Evolutionary conservation across 1,284 basidiomycete species (phyloP).

Genomic region (Apiotrichum siamense): DNA sequence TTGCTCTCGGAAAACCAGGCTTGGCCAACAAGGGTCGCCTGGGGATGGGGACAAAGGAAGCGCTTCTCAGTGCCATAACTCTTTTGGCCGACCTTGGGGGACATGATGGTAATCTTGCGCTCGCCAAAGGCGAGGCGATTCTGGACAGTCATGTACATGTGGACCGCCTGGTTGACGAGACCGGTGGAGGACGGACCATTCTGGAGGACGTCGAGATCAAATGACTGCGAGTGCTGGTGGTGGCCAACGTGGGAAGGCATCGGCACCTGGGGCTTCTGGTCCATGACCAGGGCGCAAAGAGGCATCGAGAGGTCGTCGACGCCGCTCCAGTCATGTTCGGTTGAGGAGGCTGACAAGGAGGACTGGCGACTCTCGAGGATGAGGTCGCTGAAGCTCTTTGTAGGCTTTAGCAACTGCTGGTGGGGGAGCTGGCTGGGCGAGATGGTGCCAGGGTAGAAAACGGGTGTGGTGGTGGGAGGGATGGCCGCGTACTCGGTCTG

Average conservation of each 20-base stretch:
- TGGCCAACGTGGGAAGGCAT: not conserved
- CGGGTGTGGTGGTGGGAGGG: not conserved
- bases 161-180: conserved; percentile 19
- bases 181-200: conserved; percentile 1
- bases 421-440: conserved; percentile 32
- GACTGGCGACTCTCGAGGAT: conserved; percentile 33
- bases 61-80: conserved; percentile 94
- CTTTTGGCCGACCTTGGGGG: conserved; percentile 92
- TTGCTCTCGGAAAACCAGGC: conserved; percentile 69
- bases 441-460: conserved; percentile 27
- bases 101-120: conserved; percentile 90
- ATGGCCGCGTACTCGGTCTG: conserved; percentile 2
- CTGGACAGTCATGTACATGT: conserved; percentile 64
- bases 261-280: conserved; percentile 2
- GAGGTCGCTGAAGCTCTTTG: conserved; percentile 34
- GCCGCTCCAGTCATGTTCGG: conserved; percentile 30
- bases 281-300: conserved; percentile 17
- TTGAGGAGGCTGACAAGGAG: conserved; percentile 33
- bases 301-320: conserved; percentile 27
- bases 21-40: conserved; percentile 87
- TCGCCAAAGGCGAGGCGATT: conserved; percentile 89
- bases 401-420: conserved; percentile 28
- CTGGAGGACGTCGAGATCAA: not conserved
- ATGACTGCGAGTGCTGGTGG: conserved; percentile 3
- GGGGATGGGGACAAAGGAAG: conserved; percentile 92